phyloP scores from a whole-genome alignment of 164 flowering plant species.

The Tetracentron sinense region DNA sequence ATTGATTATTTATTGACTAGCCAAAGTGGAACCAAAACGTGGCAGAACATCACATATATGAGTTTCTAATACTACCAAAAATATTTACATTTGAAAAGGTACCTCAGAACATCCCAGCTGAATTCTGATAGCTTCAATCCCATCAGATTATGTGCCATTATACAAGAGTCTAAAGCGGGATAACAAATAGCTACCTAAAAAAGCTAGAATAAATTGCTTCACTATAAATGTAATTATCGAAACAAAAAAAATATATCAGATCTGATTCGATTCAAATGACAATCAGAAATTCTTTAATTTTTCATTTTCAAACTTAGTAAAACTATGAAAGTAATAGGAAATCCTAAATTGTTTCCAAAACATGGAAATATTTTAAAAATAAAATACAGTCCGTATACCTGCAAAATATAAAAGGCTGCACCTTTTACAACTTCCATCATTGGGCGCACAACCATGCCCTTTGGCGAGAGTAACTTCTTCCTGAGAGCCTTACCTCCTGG shows the following conservation, averaged over 20 bases:
- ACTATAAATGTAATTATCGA: background rate
- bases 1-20: background rate
- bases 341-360: too few relatives aligned
- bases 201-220: slow-evolving; percentile 5
- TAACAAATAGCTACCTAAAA: slow-evolving; percentile 84
- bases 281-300: background rate
- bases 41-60: slow-evolving; percentile 2
- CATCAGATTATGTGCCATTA: slow-evolving; percentile 97
- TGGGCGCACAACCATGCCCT: slow-evolving; percentile 94
- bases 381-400: slow-evolving; percentile 39
- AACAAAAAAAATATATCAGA: too few relatives aligned
- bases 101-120: slow-evolving; percentile 99
- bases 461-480: slow-evolving; percentile 84
- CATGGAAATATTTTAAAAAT: background rate
- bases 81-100: slow-evolving; percentile 1
- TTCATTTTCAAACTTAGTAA: background rate
- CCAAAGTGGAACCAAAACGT: background rate
- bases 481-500: slow-evolving; percentile 81
- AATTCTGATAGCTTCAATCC: slow-evolving; percentile 94
- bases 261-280: background rate
- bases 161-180: slow-evolving; percentile 88
- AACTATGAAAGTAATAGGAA: too few relatives aligned
- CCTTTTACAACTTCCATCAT: slow-evolving; percentile 99
- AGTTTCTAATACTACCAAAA: background rate
- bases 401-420: slow-evolving; percentile 85